Percentiles rank a stretch among this genome's conserved stretches.
phyloP scores from a whole-genome alignment of 495 filamentous ascomycete species.

The Endocarpon pusillum region DNA sequence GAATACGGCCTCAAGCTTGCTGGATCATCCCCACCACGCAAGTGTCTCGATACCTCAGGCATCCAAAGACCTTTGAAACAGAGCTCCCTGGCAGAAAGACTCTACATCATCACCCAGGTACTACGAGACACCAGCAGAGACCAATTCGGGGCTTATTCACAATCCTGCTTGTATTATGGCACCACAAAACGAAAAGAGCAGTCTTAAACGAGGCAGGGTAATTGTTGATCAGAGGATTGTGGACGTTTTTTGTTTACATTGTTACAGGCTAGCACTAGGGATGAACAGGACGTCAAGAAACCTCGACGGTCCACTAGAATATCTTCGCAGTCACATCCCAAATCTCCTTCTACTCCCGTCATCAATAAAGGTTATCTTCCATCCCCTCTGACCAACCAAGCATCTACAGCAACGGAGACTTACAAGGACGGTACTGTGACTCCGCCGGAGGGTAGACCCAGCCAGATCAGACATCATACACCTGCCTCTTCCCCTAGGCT shows the following conservation, averaged over 20 bases:
- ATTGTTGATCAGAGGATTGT: constrained; percentile 4
- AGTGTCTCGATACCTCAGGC: too few relatives aligned
- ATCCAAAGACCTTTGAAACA: too few relatives aligned
- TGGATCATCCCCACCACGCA: too few relatives aligned
- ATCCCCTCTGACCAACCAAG: constrained; percentile 59
- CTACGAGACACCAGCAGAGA: too few relatives aligned
- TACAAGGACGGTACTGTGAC: constrained; percentile 58
- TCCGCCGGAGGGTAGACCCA: constrained; percentile 44
- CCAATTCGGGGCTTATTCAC: too few relatives aligned
- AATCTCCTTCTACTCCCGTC: constrained; percentile 37
- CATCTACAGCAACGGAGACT: constrained; percentile 43
- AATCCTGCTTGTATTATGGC: constrained; percentile 26
- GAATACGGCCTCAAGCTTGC: too few relatives aligned
- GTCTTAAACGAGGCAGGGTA: constrained; percentile 35
- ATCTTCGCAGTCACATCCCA: constrained; percentile 35
- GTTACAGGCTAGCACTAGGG: constrained; percentile 21
- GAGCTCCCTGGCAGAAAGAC: too few relatives aligned
- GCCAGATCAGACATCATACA: constrained; percentile 33
- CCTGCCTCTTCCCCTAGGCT: constrained; percentile 39
- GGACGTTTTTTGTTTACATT: constrained; percentile 1
- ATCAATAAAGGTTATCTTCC: constrained; percentile 52
- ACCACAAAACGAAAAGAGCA: constrained; percentile 31
- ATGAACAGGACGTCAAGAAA: constrained; percentile 30
- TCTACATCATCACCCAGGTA: too few relatives aligned
- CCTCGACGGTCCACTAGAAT: constrained; percentile 34